A percentile compares a stretch with the other conserved stretches of the same genome.
Conservation (phyloP, 208 protist species). For the Leishmania tarentolae region DNA sequence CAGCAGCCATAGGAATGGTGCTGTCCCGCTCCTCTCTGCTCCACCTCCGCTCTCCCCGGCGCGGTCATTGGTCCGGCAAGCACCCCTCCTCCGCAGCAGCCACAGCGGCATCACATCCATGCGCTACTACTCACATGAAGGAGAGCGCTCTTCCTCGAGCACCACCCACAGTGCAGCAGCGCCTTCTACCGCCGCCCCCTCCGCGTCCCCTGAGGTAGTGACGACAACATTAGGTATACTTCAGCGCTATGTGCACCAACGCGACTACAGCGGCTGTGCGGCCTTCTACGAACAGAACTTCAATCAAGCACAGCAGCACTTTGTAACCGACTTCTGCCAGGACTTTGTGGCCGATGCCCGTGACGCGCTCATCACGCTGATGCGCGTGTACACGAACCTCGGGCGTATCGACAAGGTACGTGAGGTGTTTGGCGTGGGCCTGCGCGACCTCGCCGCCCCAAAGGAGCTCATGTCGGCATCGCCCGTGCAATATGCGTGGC, state of each 20-base stretch:
- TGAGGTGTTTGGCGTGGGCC: slow-evolving; percentile 48
- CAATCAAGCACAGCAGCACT: slow-evolving; percentile 26
- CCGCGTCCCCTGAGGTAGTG: not conserved
- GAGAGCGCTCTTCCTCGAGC: not conserved
- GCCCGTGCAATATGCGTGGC: slow-evolving; percentile 10
- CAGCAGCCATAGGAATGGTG: too few species aligned
- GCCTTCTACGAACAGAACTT: slow-evolving; percentile 42
- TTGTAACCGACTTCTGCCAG: slow-evolving; percentile 43
- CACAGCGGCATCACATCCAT: not conserved
- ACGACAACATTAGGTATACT: slow-evolving; percentile 19
- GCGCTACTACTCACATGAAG: slow-evolving; percentile 7
- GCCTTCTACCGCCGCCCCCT: not conserved
- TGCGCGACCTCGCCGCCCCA: slow-evolving; percentile 50
- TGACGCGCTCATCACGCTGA: slow-evolving; percentile 51
- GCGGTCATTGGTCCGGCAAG: not conserved
- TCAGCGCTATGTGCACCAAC: slow-evolving; percentile 31
- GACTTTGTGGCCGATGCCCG: slow-evolving; percentile 45
- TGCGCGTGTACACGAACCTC: slow-evolving; percentile 66
- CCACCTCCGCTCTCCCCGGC: not conserved
- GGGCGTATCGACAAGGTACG: slow-evolving; percentile 74
- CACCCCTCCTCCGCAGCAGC: not conserved
- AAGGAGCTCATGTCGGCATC: not conserved
- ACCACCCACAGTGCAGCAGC: not conserved
- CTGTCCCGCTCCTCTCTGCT: not conserved
- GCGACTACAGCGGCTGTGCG: slow-evolving; percentile 34